Evolutionary conservation across 2,329 filamentous ascomycete species (phyloP).

Genomic region (Colletotrichum truncatum): DNA sequence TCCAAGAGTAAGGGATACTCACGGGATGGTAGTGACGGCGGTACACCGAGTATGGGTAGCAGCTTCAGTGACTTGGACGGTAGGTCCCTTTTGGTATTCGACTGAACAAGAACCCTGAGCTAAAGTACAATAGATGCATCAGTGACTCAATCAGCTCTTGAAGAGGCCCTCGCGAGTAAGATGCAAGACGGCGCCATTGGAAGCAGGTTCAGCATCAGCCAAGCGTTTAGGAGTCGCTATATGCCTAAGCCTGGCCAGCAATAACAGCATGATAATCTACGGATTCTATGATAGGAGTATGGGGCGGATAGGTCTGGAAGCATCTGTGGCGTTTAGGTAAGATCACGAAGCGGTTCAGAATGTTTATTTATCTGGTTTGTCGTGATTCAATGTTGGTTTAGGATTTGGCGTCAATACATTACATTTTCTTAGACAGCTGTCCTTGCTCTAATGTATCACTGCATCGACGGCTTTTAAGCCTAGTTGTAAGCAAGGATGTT

Average conservation of each 20-base stretch:
- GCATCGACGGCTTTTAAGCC: too few relatives aligned
- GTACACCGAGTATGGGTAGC: constrained; percentile 83
- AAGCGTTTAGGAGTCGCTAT: constrained; percentile 72
- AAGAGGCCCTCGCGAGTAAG: constrained; percentile 79
- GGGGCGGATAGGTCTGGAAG: background rate
- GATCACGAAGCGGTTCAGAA: constrained; percentile 16
- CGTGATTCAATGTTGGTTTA: background rate
- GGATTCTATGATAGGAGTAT: background rate
- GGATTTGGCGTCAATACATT: background rate
- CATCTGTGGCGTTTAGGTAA: constrained; percentile 30
- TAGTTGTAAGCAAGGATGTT: too few relatives aligned
- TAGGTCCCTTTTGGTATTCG: constrained; percentile 40
- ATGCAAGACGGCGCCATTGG: constrained; percentile 70
- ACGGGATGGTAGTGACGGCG: constrained; percentile 75
- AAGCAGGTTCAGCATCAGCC: constrained; percentile 75
- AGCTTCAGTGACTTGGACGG: constrained; percentile 89
- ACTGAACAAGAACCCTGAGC: background rate
- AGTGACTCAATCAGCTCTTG: constrained; percentile 81
- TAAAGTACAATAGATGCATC: constrained; percentile 68
- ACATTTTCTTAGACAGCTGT: too few relatives aligned
- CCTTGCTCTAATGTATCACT: too few relatives aligned
- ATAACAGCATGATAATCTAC: constrained; percentile 12
- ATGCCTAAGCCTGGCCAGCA: constrained; percentile 42
- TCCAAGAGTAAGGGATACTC: constrained; percentile 59
- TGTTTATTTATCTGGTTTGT: background rate